Evolutionary conservation across 257 asterid species (phyloP).

Genomic region (Plantago elongata): DNA sequence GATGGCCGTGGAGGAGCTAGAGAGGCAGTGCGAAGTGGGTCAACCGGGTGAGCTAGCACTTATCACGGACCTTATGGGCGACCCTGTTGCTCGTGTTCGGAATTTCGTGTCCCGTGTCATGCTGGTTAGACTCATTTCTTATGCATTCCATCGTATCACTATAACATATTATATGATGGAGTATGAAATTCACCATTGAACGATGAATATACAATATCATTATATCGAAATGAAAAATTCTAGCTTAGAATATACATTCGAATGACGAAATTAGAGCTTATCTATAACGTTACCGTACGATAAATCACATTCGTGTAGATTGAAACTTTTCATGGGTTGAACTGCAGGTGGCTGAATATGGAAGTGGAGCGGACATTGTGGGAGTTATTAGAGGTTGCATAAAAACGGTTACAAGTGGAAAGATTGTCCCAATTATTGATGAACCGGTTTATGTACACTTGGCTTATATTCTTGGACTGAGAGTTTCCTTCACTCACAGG

Average conservation of each 20-base stretch:
- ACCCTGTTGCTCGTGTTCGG: slow-evolving; percentile 70
- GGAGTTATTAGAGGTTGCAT: slow-evolving; percentile 73
- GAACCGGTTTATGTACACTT: slow-evolving; percentile 46
- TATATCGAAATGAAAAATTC: too few relatives aligned
- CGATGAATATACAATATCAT: too few relatives aligned
- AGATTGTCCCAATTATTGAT: slow-evolving; percentile 20
- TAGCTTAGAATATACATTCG: too few relatives aligned
- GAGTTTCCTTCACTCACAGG: slow-evolving; percentile 84
- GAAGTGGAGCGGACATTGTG: slow-evolving; percentile 40
- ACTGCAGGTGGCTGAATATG: slow-evolving; percentile 69
- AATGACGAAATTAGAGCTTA: too few relatives aligned
- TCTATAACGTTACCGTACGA: too few relatives aligned
- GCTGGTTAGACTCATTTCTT: slow-evolving; percentile 44
- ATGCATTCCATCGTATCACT: not conserved
- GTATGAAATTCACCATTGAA: not conserved
- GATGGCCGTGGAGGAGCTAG: slow-evolving; percentile 73
- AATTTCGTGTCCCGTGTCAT: slow-evolving; percentile 50
- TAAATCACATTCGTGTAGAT: too few relatives aligned
- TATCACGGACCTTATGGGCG: slow-evolving; percentile 76
- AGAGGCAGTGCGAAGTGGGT: slow-evolving; percentile 67
- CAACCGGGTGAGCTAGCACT: slow-evolving; percentile 60
- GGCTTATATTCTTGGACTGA: slow-evolving; percentile 70
- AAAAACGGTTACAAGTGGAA: slow-evolving; percentile 57
- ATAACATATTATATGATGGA: too few relatives aligned
- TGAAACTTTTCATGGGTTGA: not conserved